Evolutionary conservation across 169 alveolate species (phyloP).

Genomic region (Babesia gibsoni): DNA sequence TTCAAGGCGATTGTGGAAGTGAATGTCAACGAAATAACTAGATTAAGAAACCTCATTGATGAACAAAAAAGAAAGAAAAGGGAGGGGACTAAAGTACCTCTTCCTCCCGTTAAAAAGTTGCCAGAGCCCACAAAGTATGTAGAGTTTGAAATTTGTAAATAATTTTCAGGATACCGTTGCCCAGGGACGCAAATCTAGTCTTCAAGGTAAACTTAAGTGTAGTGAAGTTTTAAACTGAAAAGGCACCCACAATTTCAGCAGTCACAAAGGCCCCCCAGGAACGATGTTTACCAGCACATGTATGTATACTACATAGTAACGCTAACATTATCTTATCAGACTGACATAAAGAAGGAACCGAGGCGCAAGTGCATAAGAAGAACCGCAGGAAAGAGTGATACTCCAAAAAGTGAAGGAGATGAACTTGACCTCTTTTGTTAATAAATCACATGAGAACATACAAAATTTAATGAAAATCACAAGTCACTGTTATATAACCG

Average conservation of each 20-base stretch:
- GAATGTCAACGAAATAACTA: constrained; percentile 13
- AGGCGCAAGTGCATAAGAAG: constrained; percentile 24
- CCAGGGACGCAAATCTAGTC: not conserved
- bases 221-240: not conserved
- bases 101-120: not conserved
- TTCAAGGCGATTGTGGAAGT: constrained; percentile 12
- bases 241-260: constrained; percentile 2
- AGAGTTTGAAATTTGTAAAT: not conserved
- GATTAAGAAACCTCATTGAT: not conserved
- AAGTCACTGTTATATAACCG: too few relatives aligned
- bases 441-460: too few relatives aligned
- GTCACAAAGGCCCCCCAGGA: not conserved
- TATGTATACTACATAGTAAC: too few relatives aligned
- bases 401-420: not conserved
- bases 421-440: constrained; percentile 31
- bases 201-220: not conserved
- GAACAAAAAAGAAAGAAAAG: not conserved
- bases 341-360: constrained; percentile 6
- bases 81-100: not conserved
- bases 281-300: too few relatives aligned
- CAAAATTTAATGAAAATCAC: too few relatives aligned
- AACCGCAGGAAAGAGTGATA: not conserved
- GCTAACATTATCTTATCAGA: not conserved
- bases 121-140: constrained; percentile 9
- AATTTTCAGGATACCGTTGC: not conserved